Base-by-base conservation (phyloP, 148 eudicot species). In the Rhododendron kiyosumense region DNA sequence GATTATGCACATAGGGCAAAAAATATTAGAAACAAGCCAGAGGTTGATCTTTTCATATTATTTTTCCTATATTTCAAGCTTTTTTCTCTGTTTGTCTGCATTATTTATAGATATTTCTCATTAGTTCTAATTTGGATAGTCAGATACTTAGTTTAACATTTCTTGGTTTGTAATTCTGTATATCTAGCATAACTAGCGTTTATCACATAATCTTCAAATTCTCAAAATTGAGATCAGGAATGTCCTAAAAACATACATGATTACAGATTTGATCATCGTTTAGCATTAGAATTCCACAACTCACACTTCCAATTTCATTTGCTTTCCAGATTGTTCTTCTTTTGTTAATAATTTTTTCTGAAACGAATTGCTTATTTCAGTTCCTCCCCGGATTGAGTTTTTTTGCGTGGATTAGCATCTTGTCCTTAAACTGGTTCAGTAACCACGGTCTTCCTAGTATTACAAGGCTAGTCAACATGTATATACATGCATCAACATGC, bases 1-100 rank as follows among this genome's bases (percentile, higher is more conserved):
- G 98, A 96, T 86, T 96, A 96, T 90, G 98, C 98, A 51, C 98
- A 96, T 82, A 91, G 98, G 86, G 98, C 98, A 49, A 96, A 96
- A 81, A 90, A 94, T 86, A 96, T 96, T 36, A 94, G 86, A 85
- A 96, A 96, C 87, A 96, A 93, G 88, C 98, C 98, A 52, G 98
- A 96, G 98, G 98, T 95, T 81, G 46, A 88, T 87, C 7, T 38
- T 18, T 32, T 20, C 24, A 36, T 36, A 51, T 54, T 22, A 75
- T 63, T 30, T 84, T 75, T 36, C 34, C 45, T 17, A 2, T 45
- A 51, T 36, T 36, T 82, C 24, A 20, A 34, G 67, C 51, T 78
- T 8, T 49, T 22, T 9, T 54, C 73, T 77, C 78, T 49, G 32
- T 63, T 3, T 28, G 46, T 76, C 83, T 76, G 43, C 18, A 11